Base-by-base conservation (phyloP, 1,139 yeast genomes). In the Tardiomyces depauwii region DNA sequence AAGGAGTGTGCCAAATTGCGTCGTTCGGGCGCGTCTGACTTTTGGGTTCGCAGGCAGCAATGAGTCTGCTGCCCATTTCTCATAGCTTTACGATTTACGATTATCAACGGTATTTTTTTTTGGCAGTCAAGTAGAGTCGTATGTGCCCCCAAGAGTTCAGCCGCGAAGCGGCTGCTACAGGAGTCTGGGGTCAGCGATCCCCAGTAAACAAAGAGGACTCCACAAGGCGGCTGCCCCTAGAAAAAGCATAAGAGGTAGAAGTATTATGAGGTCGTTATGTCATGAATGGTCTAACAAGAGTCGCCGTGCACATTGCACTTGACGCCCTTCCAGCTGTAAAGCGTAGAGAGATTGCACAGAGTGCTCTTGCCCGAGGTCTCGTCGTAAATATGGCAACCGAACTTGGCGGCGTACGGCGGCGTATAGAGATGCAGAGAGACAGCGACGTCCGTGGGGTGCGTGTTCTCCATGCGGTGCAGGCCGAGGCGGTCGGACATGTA, bases 361-460 rank as follows among this genome's bases (percentile, higher is more conserved):
- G 73, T 76, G 55, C 71, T 72, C 50, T 64, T 67, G 40, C 82
- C 83, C 44, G 71, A 72, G 23, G 55, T 57, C 27, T 73, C 73
- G 52, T 79, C 82, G 55, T 76, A 82, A 61, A 75, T 73, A 49
- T 75, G 68, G 58, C 87, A 81, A 9, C 88, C 88, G 45, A 59
- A 77, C 62, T 76, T 68, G 46, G 81, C 69, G 5, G 89, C 89
- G 61, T 81, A 80, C 10, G 91, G 89, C 9, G 91, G 88, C 13
- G 89, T 82, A 64, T 82, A 83, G 48, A 82, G 70, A 62, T 82
- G 91, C 57, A 82, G 69, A 36, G 84, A 75, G 10, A 82, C 77
- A n/a, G 86, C 78, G n/a, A 68, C 62, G 38, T 71, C 72, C 39
- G 64, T 58, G 0, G 64, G 53, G 38, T 65, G 61, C 6, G 76